Evolutionary conservation across 2,329 filamentous ascomycete genomes (phyloP).

Genomic region (Aspergillus sp.): DNA sequence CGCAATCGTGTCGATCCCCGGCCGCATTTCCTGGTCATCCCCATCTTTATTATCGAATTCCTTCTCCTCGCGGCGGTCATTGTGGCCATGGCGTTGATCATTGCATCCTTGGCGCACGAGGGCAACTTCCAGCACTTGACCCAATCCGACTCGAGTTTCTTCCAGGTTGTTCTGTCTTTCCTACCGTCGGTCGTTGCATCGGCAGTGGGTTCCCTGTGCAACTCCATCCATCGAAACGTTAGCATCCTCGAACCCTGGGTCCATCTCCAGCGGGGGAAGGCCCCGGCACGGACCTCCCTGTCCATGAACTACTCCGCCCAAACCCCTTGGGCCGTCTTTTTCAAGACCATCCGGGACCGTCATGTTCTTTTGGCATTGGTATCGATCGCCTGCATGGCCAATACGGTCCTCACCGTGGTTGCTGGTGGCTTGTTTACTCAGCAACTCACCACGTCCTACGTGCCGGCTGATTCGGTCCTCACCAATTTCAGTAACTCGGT

Average conservation of each 20-base stretch:
- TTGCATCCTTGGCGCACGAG: slow-evolving; percentile 27
- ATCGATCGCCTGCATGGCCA: slow-evolving; percentile 30
- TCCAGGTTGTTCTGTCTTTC: slow-evolving; percentile 32
- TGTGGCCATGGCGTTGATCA: slow-evolving; percentile 28
- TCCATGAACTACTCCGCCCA: slow-evolving; percentile 35
- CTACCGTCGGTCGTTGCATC: slow-evolving; percentile 33
- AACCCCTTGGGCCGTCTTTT: slow-evolving; percentile 29
- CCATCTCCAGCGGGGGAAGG: slow-evolving; percentile 32
- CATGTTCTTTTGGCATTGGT: slow-evolving; percentile 28
- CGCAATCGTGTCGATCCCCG: slow-evolving; percentile 27
- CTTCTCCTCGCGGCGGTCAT: slow-evolving; percentile 30
- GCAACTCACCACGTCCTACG: slow-evolving; percentile 24
- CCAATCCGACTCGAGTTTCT: slow-evolving; percentile 31
- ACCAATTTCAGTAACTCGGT: slow-evolving; percentile 31
- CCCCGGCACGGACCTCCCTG: slow-evolving; percentile 23
- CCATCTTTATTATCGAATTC: slow-evolving; percentile 35
- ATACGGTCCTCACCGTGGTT: slow-evolving; percentile 30
- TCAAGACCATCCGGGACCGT: slow-evolving; percentile 27
- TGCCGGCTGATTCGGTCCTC: slow-evolving; percentile 22
- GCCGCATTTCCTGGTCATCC: slow-evolving; percentile 34
- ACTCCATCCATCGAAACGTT: slow-evolving; percentile 34
- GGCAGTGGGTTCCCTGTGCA: slow-evolving; percentile 31
- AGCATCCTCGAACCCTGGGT: slow-evolving; percentile 37
- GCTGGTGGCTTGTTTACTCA: slow-evolving; percentile 35
- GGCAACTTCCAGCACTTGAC: slow-evolving; percentile 31